Evolutionary conservation across 2,329 filamentous ascomycete species (phyloP).

Genomic region (Orbilia oligospora): DNA sequence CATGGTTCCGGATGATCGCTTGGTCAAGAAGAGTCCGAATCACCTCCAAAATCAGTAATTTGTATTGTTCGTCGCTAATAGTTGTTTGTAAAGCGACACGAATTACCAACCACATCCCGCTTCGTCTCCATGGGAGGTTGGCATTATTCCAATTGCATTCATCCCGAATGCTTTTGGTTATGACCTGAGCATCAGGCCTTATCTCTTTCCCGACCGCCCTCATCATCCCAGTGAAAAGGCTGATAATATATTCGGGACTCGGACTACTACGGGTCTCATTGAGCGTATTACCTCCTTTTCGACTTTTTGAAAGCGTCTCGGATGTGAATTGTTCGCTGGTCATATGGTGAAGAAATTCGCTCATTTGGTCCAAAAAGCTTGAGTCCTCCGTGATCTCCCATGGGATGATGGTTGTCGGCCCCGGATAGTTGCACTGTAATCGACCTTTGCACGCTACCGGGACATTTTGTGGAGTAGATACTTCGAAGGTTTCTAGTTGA

Average conservation of each 20-base stretch:
- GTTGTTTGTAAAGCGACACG: slow-evolving; percentile 70
- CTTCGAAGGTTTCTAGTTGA: slow-evolving; percentile 69
- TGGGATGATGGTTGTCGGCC: slow-evolving; percentile 62
- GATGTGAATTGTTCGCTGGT: slow-evolving; percentile 9
- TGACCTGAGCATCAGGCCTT: slow-evolving; percentile 55
- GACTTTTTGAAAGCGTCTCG: slow-evolving; percentile 27
- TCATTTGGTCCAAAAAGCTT: slow-evolving; percentile 16
- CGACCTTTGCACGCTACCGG: slow-evolving; percentile 67
- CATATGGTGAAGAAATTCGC: slow-evolving; percentile 47
- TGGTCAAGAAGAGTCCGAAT: slow-evolving; percentile 65
- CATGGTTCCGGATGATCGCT: slow-evolving; percentile 56
- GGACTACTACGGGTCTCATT: slow-evolving; percentile 70
- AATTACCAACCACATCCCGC: slow-evolving; percentile 72
- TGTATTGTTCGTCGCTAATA: slow-evolving; percentile 24
- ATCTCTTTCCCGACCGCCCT: slow-evolving; percentile 66
- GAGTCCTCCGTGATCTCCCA: slow-evolving; percentile 5
- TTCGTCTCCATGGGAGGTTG: slow-evolving; percentile 69
- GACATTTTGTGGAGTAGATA: slow-evolving; percentile 67
- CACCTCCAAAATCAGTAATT: slow-evolving; percentile 66
- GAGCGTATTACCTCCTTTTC: slow-evolving; percentile 49
- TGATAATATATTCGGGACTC: slow-evolving; percentile 71
- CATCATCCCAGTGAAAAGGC: slow-evolving; percentile 70
- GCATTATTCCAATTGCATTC: slow-evolving; percentile 69
- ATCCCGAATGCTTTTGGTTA: slow-evolving; percentile 72
- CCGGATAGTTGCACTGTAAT: slow-evolving; percentile 69